phyloP scores from a whole-genome alignment of 2,329 filamentous ascomycete genomes.

The Phyllosticta paracitricarpa region DNA sequence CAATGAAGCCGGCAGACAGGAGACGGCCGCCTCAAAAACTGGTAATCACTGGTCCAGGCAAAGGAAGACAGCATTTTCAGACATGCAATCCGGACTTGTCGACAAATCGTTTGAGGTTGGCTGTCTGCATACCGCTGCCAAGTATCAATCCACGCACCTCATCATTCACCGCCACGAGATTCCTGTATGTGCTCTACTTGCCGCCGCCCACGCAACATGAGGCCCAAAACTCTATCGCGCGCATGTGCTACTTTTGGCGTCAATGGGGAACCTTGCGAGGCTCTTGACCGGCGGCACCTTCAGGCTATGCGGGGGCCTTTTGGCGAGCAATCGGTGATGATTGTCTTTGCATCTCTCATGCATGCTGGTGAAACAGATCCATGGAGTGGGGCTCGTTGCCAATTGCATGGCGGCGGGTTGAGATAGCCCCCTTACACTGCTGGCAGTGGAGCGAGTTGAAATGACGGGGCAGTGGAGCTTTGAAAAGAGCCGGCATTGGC shows the following conservation, averaged over 20 bases:
- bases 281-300: background rate
- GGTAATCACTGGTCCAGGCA: background rate
- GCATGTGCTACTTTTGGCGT: background rate
- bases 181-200: background rate
- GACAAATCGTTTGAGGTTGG: background rate
- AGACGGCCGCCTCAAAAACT: background rate
- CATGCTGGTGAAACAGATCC: background rate
- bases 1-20: background rate
- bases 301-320: background rate
- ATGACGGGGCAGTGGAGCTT: background rate
- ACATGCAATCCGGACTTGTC: background rate
- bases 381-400: background rate
- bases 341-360: background rate
- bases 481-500: background rate
- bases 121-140: background rate
- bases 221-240: background rate
- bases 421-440: background rate
- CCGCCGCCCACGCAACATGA: background rate
- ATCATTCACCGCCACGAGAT: background rate
- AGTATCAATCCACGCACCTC: background rate
- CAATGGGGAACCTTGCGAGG: background rate
- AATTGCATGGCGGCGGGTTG: background rate
- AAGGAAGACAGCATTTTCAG: background rate
- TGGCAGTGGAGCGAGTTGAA: background rate
- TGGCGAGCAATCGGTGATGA: background rate